These are phyloP conservation scores for Exophiala sp. DNA, from an alignment of 2,329 filamentous ascomycete species.

Conservation along the genomic window DNA sequence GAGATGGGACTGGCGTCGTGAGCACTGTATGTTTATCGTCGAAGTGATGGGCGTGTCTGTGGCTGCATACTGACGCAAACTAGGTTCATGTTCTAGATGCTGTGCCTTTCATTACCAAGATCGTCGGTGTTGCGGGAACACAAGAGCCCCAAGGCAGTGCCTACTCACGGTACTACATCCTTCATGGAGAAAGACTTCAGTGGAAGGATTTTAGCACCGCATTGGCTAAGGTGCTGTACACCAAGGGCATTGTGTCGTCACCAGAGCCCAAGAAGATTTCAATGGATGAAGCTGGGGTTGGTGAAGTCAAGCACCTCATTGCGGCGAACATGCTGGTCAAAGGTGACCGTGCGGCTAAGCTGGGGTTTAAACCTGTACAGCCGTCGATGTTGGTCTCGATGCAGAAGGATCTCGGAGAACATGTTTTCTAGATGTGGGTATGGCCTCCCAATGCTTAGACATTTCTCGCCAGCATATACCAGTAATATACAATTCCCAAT, in stretches of 20 bases:
- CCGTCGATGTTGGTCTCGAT: constrained; percentile 9
- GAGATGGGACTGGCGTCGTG: constrained; percentile 13
- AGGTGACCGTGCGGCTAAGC: constrained; percentile 14
- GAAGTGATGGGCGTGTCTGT: too few relatives aligned
- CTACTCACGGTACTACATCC: constrained; percentile 18
- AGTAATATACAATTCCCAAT: too few relatives aligned
- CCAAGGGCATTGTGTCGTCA: constrained; percentile 9
- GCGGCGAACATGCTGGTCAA: constrained; percentile 16
- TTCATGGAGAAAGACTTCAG: constrained; percentile 14
- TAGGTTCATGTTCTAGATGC: constrained; percentile 13
- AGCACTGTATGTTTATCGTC: constrained; percentile 11
- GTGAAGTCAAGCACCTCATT: constrained; percentile 7
- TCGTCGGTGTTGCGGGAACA: constrained; percentile 16
- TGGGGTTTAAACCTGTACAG: constrained; percentile 16
- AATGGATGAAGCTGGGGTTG: constrained; percentile 7
- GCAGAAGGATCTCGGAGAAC: constrained; percentile 9
- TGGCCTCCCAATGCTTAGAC: not conserved
- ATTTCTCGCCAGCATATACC: too few relatives aligned
- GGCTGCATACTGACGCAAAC: not conserved
- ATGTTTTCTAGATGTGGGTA: constrained; percentile 1
- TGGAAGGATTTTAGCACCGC: constrained; percentile 15
- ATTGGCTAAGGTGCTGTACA: constrained; percentile 12
- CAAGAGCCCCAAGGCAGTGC: constrained; percentile 13
- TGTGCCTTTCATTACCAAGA: constrained; percentile 16
- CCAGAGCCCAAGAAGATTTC: constrained; percentile 15